Evolutionary conservation across 208 protist genomes (phyloP).

Genomic region (Angomonas deanei): DNA sequence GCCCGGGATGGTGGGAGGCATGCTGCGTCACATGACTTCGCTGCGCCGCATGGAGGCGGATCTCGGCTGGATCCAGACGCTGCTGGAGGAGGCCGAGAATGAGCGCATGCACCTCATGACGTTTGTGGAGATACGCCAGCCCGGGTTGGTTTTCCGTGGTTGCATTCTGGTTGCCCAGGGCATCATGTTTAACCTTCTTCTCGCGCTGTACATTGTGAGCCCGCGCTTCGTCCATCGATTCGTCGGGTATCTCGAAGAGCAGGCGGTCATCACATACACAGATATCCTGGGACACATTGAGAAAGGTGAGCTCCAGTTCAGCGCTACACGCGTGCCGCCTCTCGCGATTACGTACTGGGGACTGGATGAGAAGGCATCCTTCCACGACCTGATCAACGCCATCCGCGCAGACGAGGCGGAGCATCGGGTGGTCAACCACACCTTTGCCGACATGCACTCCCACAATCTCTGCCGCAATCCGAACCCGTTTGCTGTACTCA

Average conservation of each 20-base stretch:
- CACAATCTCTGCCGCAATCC: too few relatives aligned
- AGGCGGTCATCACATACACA: slow-evolving; percentile 35
- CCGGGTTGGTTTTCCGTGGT: slow-evolving; percentile 29
- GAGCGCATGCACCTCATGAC: slow-evolving; percentile 92
- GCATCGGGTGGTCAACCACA: slow-evolving; percentile 86
- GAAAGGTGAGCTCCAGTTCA: slow-evolving; percentile 17
- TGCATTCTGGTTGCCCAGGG: slow-evolving; percentile 47
- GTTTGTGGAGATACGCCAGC: slow-evolving; percentile 50
- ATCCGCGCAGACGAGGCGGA: slow-evolving; percentile 79
- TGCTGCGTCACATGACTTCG: slow-evolving; percentile 61
- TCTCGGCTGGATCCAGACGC: slow-evolving; percentile 89
- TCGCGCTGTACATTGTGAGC: too few relatives aligned
- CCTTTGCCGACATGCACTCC: slow-evolving; percentile 36
- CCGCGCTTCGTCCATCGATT: too few relatives aligned
- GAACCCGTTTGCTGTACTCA: too few relatives aligned
- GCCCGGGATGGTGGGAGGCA: slow-evolving; percentile 72
- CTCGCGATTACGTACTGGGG: slow-evolving; percentile 82
- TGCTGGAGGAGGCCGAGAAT: slow-evolving; percentile 92
- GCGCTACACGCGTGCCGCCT: slow-evolving; percentile 38
- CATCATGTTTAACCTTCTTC: slow-evolving; percentile 53
- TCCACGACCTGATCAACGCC: slow-evolving; percentile 63
- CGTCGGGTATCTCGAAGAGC: too few relatives aligned
- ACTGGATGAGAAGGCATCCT: slow-evolving; percentile 37
- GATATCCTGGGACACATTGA: slow-evolving; percentile 20
- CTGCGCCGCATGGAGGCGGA: slow-evolving; percentile 69